Evolutionary conservation across 352 stramenopile genomes (phyloP), one percentile per base, ranked within the genome.

Genomic region (Pythium vanterpoolii): DNA sequence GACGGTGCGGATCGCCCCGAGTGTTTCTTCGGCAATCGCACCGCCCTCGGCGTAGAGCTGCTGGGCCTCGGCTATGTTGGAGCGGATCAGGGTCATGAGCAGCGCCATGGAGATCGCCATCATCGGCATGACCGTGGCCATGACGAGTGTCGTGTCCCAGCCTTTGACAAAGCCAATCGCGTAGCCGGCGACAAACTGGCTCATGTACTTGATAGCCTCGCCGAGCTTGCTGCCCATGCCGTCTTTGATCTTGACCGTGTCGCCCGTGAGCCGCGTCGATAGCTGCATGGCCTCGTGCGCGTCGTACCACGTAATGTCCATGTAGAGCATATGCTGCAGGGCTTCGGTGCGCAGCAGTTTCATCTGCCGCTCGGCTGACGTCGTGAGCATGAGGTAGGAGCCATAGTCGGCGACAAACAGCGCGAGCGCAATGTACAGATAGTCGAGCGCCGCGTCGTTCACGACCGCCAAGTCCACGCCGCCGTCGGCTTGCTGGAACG

Each of bases 1-100:
- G n/a, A 86, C 66, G 3, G 77, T 87, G 53, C 76, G 78, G 27
- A 88, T 88, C n/a, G 74, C 71, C 39, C 72, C 62, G 16, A 88
- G 52, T 9, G 76, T 88, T 33, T 88, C 78, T 46, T 88, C 78
- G 5, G 76, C 78, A 19, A 86, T 62, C 3, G 74, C 73, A 2
- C 74, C 74, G 1, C 74, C 76, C 31, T 82, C 69, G 2, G 73
- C 72, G 16, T 86, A 83, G 24, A 84, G 39, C 45, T 77, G 67
- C 34, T 87, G 74, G 1, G 71, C 18, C 50, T 63, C 52, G 69
- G 48, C 11, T 63, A 56, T 43, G 10, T 53, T 47, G n/a, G 36
- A 39, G 4, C 61, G 62, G 10, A 76, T 38, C 21, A 48, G 46
- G 24, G 60, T 71, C 38, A 86, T 51, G 18, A 84, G 50, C 23